Conservation (phyloP, 768 basidiomycete species). For the Agaricus subrufescens region DNA sequence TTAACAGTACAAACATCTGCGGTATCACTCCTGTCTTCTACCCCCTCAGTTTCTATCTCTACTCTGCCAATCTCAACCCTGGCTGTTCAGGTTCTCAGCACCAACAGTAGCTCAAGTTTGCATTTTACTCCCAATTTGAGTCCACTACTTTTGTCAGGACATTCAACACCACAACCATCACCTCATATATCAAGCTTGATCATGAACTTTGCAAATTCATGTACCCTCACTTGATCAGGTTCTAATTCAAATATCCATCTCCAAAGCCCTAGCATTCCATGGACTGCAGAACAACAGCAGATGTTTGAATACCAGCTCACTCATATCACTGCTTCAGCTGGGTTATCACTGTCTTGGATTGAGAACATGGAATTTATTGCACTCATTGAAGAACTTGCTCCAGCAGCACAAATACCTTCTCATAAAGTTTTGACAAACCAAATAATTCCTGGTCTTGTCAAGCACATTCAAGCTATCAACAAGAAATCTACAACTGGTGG, state of each 20-base stretch:
- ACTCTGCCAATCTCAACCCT: too few relatives aligned
- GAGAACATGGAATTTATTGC: slow-evolving; percentile 28
- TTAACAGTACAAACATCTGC: too few relatives aligned
- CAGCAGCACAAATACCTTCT: slow-evolving; percentile 19
- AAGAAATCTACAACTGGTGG: slow-evolving; percentile 7
- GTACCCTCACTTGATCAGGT: too few relatives aligned
- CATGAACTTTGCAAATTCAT: too few relatives aligned
- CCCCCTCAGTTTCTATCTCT: too few relatives aligned
- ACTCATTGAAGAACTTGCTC: slow-evolving; percentile 26
- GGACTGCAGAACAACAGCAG: slow-evolving; percentile 6
- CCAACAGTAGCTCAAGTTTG: too few relatives aligned
- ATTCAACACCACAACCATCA: not conserved
- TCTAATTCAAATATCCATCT: too few relatives aligned
- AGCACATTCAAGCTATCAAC: not conserved
- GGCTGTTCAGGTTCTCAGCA: too few relatives aligned
- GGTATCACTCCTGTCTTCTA: too few relatives aligned
- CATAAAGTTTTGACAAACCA: slow-evolving; percentile 17
- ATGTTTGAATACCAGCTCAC: slow-evolving; percentile 21
- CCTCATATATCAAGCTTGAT: not conserved
- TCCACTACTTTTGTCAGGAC: not conserved
- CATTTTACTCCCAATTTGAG: not conserved
- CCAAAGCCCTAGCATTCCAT: not conserved
- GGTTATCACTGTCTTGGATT: slow-evolving; percentile 30
- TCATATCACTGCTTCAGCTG: slow-evolving; percentile 25
- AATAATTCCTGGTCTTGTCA: slow-evolving; percentile 18